A percentile compares a stretch with the other conserved stretches of the same genome.
phyloP scores from a whole-genome alignment of 306 rosid genomes.

The Cicer bijugum region DNA sequence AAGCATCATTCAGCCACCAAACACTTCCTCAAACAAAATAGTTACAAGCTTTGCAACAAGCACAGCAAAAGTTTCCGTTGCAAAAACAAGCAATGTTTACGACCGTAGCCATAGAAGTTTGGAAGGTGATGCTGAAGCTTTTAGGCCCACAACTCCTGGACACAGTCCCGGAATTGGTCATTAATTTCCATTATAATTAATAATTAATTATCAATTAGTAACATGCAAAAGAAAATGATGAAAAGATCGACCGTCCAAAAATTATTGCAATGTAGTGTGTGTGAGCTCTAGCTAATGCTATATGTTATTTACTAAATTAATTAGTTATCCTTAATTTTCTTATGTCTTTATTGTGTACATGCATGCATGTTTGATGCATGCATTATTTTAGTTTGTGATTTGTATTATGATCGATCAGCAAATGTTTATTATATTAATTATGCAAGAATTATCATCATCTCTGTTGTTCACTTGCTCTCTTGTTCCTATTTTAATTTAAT shows the following conservation, averaged over 20 bases:
- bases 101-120: slow-evolving; percentile 29
- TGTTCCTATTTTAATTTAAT: background rate
- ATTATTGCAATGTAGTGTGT: too few relatives aligned
- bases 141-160: slow-evolving; percentile 74
- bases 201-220: slow-evolving; percentile 31
- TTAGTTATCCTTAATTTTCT: background rate
- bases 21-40: background rate
- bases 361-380: slow-evolving; percentile 26
- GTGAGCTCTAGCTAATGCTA: background rate
- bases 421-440: slow-evolving; percentile 15
- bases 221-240: background rate
- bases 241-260: too few relatives aligned
- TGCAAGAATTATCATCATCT: background rate
- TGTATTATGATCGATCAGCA: slow-evolving; percentile 10
- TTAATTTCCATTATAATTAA: slow-evolving; percentile 42
- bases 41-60: background rate
- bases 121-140: slow-evolving; percentile 57
- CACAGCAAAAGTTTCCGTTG: slow-evolving; percentile 1
- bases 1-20: slow-evolving; percentile 45
- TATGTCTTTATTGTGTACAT: background rate
- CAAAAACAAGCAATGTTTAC: slow-evolving; percentile 24
- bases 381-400: slow-evolving; percentile 12
- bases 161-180: slow-evolving; percentile 89
- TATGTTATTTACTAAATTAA: background rate
- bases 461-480: background rate